phyloP scores from a whole-genome alignment of 192 early-diverging fungal species.

The Physocladia obscura region DNA sequence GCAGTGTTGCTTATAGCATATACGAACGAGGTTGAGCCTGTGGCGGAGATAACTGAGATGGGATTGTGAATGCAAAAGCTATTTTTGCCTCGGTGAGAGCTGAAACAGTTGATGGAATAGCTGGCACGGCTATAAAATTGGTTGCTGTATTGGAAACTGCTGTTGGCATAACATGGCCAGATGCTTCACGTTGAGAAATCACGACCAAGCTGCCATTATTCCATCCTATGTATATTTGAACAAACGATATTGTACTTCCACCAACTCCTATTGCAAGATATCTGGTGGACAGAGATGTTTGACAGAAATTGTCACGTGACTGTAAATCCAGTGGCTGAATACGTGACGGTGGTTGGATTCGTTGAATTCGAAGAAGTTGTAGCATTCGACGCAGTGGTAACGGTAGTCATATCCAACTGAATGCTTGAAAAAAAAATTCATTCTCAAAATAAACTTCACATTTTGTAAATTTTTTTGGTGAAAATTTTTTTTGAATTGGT shows the following conservation, averaged over 20 bases:
- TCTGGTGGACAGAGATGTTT: not conserved
- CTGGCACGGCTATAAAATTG: not conserved
- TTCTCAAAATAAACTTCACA: not conserved
- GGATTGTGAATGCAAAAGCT: not conserved
- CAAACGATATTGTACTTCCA: slow-evolving; percentile 19
- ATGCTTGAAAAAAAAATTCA: not conserved
- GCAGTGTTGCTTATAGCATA: not conserved
- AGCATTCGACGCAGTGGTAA: not conserved
- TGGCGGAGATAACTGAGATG: not conserved
- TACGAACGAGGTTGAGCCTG: not conserved
- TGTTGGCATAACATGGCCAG: slow-evolving; percentile 20
- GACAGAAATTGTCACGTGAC: slow-evolving; percentile 6
- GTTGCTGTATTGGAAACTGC: not conserved
- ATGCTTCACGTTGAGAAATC: slow-evolving; percentile 29
- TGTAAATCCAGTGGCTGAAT: not conserved
- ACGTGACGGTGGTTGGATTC: not conserved
- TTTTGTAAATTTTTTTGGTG: not conserved
- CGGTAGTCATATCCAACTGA: not conserved
- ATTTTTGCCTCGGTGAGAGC: not conserved
- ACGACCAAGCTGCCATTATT: slow-evolving; percentile 11
- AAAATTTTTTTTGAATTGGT: not conserved
- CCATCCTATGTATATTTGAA: slow-evolving; percentile 34
- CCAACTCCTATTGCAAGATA: slow-evolving; percentile 31
- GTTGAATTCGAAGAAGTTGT: not conserved
- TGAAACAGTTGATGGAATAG: not conserved